Evolutionary conservation across 2,329 filamentous ascomycete genomes (phyloP).

Genomic region (Xylariaceae sp.): DNA sequence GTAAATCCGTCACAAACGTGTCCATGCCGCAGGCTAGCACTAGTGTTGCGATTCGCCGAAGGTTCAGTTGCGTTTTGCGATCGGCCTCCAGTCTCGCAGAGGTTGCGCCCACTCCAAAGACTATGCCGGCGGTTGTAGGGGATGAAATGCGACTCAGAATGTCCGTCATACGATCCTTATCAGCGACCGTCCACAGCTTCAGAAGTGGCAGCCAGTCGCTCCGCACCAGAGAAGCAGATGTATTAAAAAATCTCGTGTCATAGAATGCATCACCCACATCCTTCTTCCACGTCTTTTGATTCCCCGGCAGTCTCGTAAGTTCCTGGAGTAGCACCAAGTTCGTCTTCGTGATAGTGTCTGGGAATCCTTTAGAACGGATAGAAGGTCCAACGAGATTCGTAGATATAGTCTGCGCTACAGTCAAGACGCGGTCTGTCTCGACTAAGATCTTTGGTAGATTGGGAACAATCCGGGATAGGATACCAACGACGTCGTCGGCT

Average conservation of each 20-base stretch:
- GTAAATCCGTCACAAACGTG: slow-evolving; percentile 72
- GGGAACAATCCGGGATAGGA: slow-evolving; percentile 74
- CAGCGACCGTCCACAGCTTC: slow-evolving; percentile 75
- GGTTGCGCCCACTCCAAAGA: slow-evolving; percentile 96
- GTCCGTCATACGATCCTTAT: slow-evolving; percentile 85
- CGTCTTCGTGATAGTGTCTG: slow-evolving; percentile 71
- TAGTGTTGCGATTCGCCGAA: slow-evolving; percentile 76
- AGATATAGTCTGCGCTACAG: slow-evolving; percentile 75
- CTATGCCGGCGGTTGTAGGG: slow-evolving; percentile 89
- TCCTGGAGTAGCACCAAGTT: slow-evolving; percentile 71
- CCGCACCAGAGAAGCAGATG: slow-evolving; percentile 59
- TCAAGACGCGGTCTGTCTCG: slow-evolving; percentile 77
- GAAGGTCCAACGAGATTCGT: slow-evolving; percentile 76
- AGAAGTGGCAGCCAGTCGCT: slow-evolving; percentile 78
- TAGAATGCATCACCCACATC: slow-evolving; percentile 91
- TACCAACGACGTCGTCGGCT: slow-evolving; percentile 72
- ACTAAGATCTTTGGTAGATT: slow-evolving; percentile 78
- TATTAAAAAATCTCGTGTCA: slow-evolving; percentile 79
- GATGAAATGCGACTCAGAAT: slow-evolving; percentile 72
- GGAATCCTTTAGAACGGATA: slow-evolving; percentile 80
- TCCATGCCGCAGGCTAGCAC: slow-evolving; percentile 74
- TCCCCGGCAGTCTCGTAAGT: slow-evolving; percentile 70
- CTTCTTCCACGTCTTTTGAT: slow-evolving; percentile 88
- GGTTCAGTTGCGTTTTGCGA: slow-evolving; percentile 82
- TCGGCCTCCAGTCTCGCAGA: slow-evolving; percentile 94